phyloP scores from a whole-genome alignment of 352 stramenopile species.

The Phytopythium kandeliae region DNA sequence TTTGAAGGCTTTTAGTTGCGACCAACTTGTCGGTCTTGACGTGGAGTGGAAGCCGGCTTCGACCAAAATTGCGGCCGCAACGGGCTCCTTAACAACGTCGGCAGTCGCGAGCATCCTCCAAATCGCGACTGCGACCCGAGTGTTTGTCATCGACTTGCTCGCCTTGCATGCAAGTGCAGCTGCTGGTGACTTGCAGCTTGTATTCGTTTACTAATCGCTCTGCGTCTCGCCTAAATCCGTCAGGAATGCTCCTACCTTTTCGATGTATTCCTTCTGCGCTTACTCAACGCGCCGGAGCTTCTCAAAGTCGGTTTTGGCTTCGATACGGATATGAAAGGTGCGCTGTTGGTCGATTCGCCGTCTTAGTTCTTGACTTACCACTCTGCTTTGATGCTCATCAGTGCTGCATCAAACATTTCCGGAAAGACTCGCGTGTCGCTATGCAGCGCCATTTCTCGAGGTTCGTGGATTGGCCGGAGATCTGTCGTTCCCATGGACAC shows the following conservation, averaged over 20 bases:
- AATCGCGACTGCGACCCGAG: slow-evolving; percentile 34
- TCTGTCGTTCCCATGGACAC: neutral
- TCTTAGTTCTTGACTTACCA: neutral
- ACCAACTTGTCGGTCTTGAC: slow-evolving; percentile 44
- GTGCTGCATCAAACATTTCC: slow-evolving; percentile 71
- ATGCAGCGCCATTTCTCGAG: slow-evolving; percentile 44
- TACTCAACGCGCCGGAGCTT: slow-evolving; percentile 26
- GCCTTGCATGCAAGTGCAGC: slow-evolving; percentile 34
- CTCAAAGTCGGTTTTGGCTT: slow-evolving; percentile 72
- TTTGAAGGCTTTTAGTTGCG: neutral
- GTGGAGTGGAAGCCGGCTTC: slow-evolving; percentile 70
- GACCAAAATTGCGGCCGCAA: slow-evolving; percentile 23
- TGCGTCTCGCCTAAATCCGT: no score
- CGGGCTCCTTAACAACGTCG: slow-evolving; percentile 14
- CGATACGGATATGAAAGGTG: slow-evolving; percentile 66
- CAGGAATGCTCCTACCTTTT: slow-evolving; percentile 47
- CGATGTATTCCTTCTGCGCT: slow-evolving; percentile 26
- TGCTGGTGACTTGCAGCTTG: neutral
- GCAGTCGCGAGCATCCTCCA: slow-evolving; percentile 59
- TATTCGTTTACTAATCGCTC: no score
- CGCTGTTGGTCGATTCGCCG: neutral
- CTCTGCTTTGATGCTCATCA: slow-evolving; percentile 14
- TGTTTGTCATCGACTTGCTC: slow-evolving; percentile 62
- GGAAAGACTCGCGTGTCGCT: slow-evolving; percentile 28
- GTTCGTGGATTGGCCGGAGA: slow-evolving; percentile 8